Percentiles rank a stretch among this genome's conserved stretches.
These are phyloP conservation scores for Papiliotrema nemorosa DNA, from an alignment of 1,284 basidiomycete species.

Conservation along the genomic window DNA sequence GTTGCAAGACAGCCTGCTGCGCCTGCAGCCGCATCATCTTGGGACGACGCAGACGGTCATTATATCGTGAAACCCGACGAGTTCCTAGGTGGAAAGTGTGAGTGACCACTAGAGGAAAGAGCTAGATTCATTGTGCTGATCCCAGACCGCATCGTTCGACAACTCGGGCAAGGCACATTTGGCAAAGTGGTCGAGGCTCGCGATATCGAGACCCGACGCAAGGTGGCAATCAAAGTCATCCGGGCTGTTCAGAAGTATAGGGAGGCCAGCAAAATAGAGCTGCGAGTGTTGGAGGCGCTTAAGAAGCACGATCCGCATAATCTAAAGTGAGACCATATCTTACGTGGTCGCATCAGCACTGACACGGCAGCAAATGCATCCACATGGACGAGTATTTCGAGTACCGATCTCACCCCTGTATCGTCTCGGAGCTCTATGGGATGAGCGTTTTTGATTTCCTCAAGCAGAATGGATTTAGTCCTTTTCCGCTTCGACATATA, in stretches of 20 bases:
- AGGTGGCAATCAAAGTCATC: slow-evolving; percentile 98
- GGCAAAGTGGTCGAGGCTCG: slow-evolving; percentile 97
- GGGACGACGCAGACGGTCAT: slow-evolving; percentile 92
- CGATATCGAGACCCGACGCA: slow-evolving; percentile 66
- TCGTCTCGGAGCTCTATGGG: slow-evolving; percentile 93
- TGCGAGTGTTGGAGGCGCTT: slow-evolving; percentile 87
- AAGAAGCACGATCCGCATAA: slow-evolving; percentile 88
- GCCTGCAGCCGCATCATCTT: slow-evolving; percentile 53
- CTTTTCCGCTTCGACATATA: slow-evolving; percentile 93
- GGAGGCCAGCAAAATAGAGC: slow-evolving; percentile 98
- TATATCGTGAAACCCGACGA: slow-evolving; percentile 89
- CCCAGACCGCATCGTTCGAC: slow-evolving; percentile 79
- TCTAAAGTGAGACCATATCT: slow-evolving; percentile 63
- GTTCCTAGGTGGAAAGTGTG: slow-evolving; percentile 76
- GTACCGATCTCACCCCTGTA: slow-evolving; percentile 95
- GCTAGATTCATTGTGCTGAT: slow-evolving; percentile 5
- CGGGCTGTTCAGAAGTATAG: slow-evolving; percentile 94
- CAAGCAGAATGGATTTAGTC: slow-evolving; percentile 95
- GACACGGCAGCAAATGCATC: slow-evolving; percentile 81
- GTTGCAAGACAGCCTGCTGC: slow-evolving; percentile 3
- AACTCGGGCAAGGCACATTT: slow-evolving; percentile 96
- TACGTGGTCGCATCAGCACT: background rate
- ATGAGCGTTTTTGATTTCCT: slow-evolving; percentile 99
- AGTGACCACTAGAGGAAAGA: slow-evolving; percentile 34
- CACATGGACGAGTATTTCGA: slow-evolving; percentile 94